Conservation (phyloP, 2,329 filamentous ascomycete species). For the Neocatenulostroma microsporum region DNA sequence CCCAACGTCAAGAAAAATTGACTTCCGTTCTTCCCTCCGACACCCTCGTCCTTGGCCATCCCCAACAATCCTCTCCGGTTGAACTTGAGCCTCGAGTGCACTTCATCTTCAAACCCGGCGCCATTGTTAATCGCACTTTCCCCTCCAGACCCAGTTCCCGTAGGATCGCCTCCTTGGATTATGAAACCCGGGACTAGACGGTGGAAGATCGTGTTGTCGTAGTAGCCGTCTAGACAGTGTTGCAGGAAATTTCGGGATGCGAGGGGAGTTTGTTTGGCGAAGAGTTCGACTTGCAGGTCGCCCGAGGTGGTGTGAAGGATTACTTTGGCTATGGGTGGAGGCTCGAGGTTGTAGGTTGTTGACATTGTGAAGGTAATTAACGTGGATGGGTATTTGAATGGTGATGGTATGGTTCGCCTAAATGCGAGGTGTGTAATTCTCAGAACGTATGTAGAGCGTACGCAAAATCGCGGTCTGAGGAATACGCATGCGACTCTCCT, state of each 20-base stretch:
- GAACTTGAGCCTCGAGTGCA: conserved; percentile 87
- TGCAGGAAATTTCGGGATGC: conserved; percentile 94
- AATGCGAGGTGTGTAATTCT: too few relatives aligned
- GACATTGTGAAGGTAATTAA: too few relatives aligned
- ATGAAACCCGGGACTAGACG: conserved; percentile 87
- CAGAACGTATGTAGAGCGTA: too few relatives aligned
- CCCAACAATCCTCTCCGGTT: conserved; percentile 82
- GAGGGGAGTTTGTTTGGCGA: conserved; percentile 87
- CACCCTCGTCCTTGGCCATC: conserved; percentile 83
- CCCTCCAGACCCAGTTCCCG: conserved; percentile 82
- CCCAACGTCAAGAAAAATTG: conserved; percentile 96
- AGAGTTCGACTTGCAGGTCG: conserved; percentile 85
- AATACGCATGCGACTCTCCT: too few relatives aligned
- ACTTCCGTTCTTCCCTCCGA: conserved; percentile 72
- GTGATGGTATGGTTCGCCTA: too few relatives aligned
- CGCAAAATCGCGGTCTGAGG: too few relatives aligned
- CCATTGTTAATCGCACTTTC: conserved; percentile 87
- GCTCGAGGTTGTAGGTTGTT: conserved; percentile 86
- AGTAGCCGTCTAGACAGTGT: conserved; percentile 90
- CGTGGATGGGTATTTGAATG: too few relatives aligned
- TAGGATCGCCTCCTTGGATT: conserved; percentile 89
- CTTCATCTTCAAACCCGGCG: conserved; percentile 76
- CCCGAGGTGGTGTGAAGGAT: conserved; percentile 84
- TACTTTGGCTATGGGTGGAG: conserved; percentile 84
- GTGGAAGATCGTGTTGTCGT: conserved; percentile 89